These are phyloP conservation scores for Phytopythium oedochilum DNA, from an alignment of 352 stramenopile species.

Conservation along the genomic window DNA sequence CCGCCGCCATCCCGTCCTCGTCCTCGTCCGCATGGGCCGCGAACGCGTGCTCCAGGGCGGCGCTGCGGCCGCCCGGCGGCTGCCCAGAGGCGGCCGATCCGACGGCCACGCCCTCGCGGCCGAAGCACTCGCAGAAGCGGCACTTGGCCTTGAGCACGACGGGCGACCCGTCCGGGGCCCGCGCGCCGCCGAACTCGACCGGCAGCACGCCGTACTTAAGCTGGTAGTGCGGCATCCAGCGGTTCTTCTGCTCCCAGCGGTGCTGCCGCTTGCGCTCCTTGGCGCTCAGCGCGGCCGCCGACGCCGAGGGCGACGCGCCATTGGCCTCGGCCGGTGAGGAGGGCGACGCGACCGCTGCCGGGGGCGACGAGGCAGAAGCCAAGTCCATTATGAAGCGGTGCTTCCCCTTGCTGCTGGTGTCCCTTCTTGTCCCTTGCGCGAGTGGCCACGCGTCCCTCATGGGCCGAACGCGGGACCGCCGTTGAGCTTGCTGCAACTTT, in stretches of 20 bases:
- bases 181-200: conserved; percentile 26
- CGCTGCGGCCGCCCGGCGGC: background rate
- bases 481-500: too few species aligned
- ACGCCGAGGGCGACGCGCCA: background rate
- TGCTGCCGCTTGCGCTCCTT: conserved; percentile 56
- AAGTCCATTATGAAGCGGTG: too few species aligned
- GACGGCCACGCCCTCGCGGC: conserved; percentile 17
- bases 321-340: background rate
- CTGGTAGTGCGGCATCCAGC: conserved; percentile 57
- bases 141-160: conserved; percentile 48
- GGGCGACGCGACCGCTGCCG: background rate
- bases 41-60: background rate
- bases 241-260: conserved; percentile 62
- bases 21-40: background rate
- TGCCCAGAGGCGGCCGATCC: background rate
- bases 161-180: conserved; percentile 8
- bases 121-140: conserved; percentile 57
- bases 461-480: background rate
- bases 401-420: background rate
- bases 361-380: background rate
- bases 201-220: conserved; percentile 56
- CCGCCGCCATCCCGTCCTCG: background rate
- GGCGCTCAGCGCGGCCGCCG: conserved; percentile 1
- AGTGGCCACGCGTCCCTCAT: background rate
- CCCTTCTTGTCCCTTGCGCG: conserved; percentile 1